Conservation (phyloP, 2,329 filamentous ascomycete genomes). For the Biscogniauxia sp. region DNA sequence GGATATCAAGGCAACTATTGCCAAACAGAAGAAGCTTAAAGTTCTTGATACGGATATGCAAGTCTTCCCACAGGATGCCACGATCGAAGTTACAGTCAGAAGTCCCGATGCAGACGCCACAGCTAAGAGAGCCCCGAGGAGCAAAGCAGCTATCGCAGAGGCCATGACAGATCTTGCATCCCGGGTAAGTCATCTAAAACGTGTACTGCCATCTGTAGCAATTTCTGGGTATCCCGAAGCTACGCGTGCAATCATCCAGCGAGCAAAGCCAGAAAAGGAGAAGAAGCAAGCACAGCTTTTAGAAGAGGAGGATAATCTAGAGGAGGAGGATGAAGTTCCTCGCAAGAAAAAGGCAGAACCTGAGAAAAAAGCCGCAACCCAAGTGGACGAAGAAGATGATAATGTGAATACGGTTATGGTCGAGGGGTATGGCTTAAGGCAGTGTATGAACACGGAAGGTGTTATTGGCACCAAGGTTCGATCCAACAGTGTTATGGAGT, state of each 20-base stretch:
- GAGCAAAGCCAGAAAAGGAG: neutral
- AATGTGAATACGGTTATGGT: conserved; percentile 68
- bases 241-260: conserved; percentile 79
- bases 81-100: conserved; percentile 71
- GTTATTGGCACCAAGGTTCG: conserved; percentile 73
- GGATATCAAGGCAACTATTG: conserved; percentile 76
- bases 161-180: conserved; percentile 65
- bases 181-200: conserved; percentile 81
- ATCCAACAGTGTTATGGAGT: conserved; percentile 90
- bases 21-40: conserved; percentile 80
- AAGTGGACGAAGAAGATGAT: neutral
- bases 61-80: conserved; percentile 49
- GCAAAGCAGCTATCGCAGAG: conserved; percentile 47
- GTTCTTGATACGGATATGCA: conserved; percentile 64
- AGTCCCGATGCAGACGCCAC: conserved; percentile 51
- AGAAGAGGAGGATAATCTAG: conserved; percentile 42
- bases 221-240: conserved; percentile 89
- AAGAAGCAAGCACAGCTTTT: conserved; percentile 40
- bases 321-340: neutral
- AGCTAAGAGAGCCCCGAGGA: conserved; percentile 45
- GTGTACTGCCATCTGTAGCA: conserved; percentile 75
- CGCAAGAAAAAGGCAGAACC: conserved; percentile 14
- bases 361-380: conserved; percentile 40
- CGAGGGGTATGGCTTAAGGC: conserved; percentile 86
- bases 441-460: conserved; percentile 91